A percentile compares a stretch with the other conserved stretches of the same genome.
Conservation (phyloP, 2,329 filamentous ascomycete species). For the Ilyonectria robusta region DNA sequence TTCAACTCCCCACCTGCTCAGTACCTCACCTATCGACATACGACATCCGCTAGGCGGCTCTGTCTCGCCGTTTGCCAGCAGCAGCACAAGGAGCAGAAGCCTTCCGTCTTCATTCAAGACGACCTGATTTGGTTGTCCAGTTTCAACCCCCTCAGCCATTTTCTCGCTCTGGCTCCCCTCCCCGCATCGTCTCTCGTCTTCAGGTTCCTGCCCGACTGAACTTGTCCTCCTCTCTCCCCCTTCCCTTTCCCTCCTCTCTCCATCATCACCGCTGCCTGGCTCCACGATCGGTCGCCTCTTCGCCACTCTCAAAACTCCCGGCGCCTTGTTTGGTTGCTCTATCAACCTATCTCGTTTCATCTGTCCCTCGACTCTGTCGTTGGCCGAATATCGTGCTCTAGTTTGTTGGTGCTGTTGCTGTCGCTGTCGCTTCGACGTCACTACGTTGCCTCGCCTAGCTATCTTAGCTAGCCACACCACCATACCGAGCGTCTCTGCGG, state of each 20-base stretch:
- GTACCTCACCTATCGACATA: background rate
- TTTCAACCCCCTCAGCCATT: conserved; percentile 24
- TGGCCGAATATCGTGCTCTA: background rate
- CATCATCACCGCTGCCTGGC: conserved; percentile 1
- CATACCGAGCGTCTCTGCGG: background rate
- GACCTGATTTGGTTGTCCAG: conserved; percentile 3
- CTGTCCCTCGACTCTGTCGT: background rate
- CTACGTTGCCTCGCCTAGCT: background rate
- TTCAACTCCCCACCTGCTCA: conserved; percentile 29
- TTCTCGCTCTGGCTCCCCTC: conserved; percentile 11
- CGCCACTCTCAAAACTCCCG: background rate
- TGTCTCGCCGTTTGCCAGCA: background rate
- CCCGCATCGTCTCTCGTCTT: conserved; percentile 14
- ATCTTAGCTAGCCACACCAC: conserved; percentile 1
- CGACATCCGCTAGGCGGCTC: background rate
- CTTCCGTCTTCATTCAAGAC: background rate
- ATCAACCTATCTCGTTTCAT: background rate
- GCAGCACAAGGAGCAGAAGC: background rate
- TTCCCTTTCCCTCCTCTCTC: conserved; percentile 10
- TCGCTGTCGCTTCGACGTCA: conserved; percentile 2
- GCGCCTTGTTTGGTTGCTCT: background rate
- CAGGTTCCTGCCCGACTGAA: conserved; percentile 20
- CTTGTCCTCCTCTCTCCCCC: conserved; percentile 1
- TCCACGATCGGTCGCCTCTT: conserved; percentile 2
- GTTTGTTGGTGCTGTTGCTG: background rate